phyloP scores from a whole-genome alignment of 148 eudicot genomes.

The Heliosperma pusillum region DNA sequence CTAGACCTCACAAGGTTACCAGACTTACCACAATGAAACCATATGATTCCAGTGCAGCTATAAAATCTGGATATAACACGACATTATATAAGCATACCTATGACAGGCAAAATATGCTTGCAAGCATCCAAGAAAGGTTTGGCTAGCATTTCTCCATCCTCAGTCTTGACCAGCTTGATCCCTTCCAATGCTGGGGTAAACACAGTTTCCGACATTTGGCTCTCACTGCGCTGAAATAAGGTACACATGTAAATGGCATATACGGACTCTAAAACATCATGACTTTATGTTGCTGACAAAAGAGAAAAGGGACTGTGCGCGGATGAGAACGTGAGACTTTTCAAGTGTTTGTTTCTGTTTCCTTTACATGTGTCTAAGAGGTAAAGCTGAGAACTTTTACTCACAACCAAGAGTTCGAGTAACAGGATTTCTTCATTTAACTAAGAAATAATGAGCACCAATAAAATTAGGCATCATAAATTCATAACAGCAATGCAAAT shows the following conservation, averaged over 20 bases:
- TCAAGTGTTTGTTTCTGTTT: background rate
- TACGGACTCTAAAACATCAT: background rate
- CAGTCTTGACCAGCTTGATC: conserved; percentile 69
- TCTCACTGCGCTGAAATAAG: conserved; percentile 20
- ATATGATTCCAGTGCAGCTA: background rate
- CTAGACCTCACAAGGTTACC: too few relatives aligned
- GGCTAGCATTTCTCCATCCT: conserved; percentile 61
- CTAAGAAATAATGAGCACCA: background rate
- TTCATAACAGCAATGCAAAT: background rate
- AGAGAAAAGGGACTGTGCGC: background rate
- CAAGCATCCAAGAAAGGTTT: conserved; percentile 89
- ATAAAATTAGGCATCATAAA: background rate
- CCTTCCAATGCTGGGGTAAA: conserved; percentile 71
- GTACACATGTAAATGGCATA: background rate
- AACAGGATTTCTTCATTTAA: background rate
- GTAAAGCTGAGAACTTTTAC: background rate
- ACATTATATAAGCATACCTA: conserved; percentile 41
- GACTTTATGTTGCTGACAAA: background rate
- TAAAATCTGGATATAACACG: background rate
- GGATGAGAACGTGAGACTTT: background rate
- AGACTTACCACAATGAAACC: background rate
- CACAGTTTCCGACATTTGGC: conserved; percentile 62
- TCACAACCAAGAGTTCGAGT: background rate
- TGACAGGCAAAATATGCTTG: conserved; percentile 75
- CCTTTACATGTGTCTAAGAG: conserved; percentile 2